phyloP scores from a whole-genome alignment of 306 rosid genomes.

The Pterocarpus macrocarpus region DNA sequence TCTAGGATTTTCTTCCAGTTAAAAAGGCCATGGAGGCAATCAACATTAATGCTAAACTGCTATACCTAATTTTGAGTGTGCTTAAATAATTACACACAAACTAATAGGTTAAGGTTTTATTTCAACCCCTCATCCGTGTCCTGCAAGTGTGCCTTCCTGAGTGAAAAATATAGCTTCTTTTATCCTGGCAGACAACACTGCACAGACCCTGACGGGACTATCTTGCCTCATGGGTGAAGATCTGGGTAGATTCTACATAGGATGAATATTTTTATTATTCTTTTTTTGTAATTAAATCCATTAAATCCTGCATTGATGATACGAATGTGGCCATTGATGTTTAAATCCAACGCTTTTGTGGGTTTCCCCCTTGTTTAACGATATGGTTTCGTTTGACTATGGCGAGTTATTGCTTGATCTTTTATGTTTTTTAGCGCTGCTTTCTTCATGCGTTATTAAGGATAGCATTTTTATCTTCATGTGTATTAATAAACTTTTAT shows the following conservation, averaged over 20 bases:
- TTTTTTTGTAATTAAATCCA: slow-evolving; percentile 14
- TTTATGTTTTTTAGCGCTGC: not conserved
- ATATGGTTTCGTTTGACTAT: not conserved
- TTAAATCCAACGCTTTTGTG: slow-evolving; percentile 20
- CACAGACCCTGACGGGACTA: slow-evolving; percentile 23
- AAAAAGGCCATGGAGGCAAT: slow-evolving; percentile 1
- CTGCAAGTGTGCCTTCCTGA: slow-evolving; percentile 27
- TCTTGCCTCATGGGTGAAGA: slow-evolving; percentile 40
- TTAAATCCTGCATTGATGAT: slow-evolving; percentile 24
- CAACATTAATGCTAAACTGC: slow-evolving; percentile 6
- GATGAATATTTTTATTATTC: slow-evolving; percentile 33
- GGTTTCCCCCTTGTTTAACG: slow-evolving; percentile 25
- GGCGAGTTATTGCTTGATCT: not conserved
- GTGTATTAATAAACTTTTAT: slow-evolving; percentile 50
- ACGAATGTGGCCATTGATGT: not conserved
- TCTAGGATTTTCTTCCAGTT: not conserved
- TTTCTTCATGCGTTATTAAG: slow-evolving; percentile 14
- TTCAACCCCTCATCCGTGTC: slow-evolving; percentile 4
- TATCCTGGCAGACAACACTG: slow-evolving; percentile 27
- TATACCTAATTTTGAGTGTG: slow-evolving; percentile 11
- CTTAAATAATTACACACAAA: not conserved
- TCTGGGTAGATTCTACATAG: slow-evolving; percentile 18
- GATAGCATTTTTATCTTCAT: slow-evolving; percentile 22
- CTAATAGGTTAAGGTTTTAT: slow-evolving; percentile 18
- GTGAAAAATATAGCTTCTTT: slow-evolving; percentile 22